Percentiles rank a stretch among this genome's conserved stretches.
These are phyloP conservation scores for Lophium mytilinum DNA, from an alignment of 495 filamentous ascomycete genomes.

Conservation along the genomic window DNA sequence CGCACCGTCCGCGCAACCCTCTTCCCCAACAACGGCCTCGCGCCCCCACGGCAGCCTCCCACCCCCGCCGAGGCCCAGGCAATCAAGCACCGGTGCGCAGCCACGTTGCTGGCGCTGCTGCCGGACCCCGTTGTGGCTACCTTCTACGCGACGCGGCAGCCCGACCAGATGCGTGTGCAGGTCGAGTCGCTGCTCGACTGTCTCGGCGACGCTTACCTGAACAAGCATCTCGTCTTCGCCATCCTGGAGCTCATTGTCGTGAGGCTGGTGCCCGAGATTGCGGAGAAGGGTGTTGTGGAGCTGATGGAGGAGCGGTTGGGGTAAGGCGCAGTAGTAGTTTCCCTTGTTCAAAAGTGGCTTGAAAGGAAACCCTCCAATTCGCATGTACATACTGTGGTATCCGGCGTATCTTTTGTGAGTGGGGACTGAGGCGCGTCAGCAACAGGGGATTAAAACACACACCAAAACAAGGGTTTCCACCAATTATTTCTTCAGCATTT, in stretches of 20 bases:
- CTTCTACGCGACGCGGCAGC: conserved; percentile 47
- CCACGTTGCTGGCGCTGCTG: conserved; percentile 42
- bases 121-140: conserved; percentile 38
- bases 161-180: conserved; percentile 36
- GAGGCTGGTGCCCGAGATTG: conserved; percentile 74
- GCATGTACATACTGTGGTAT: too few relatives aligned
- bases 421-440: too few relatives aligned
- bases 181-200: conserved; percentile 57
- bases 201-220: conserved; percentile 74
- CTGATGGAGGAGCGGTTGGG: conserved; percentile 64
- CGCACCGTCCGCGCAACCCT: conserved; percentile 60
- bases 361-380: too few relatives aligned
- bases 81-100: conserved; percentile 51
- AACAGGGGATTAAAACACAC: too few relatives aligned
- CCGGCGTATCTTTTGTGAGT: too few relatives aligned
- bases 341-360: too few relatives aligned
- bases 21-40: conserved; percentile 68
- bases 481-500: too few relatives aligned
- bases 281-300: conserved; percentile 61
- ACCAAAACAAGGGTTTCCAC: too few relatives aligned
- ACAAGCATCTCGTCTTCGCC: conserved; percentile 77
- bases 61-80: conserved; percentile 36
- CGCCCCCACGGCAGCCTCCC: conserved; percentile 33
- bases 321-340: neutral
- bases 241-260: conserved; percentile 71